phyloP scores from a whole-genome alignment of 2,329 filamentous ascomycete species.

The Chaetomiaceae sp. region DNA sequence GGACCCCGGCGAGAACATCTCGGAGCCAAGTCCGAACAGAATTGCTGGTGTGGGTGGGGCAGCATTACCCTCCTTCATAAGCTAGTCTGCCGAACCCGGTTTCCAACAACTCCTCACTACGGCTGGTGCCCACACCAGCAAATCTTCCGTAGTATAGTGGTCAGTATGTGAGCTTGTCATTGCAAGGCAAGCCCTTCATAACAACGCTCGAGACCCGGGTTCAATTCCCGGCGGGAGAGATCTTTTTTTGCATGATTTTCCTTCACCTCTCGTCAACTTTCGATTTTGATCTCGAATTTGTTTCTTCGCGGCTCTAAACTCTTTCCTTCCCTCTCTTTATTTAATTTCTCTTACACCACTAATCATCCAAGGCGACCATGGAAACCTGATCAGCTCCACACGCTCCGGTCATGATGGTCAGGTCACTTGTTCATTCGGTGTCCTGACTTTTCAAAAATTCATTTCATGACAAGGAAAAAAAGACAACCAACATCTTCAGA shows the following conservation, averaged over 20 bases:
- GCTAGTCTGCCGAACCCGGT: neutral
- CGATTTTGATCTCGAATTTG: too few species aligned
- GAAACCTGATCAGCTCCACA: too few species aligned
- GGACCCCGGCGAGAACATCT: too few species aligned
- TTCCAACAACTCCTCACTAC: conserved; percentile 10
- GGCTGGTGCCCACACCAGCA: conserved; percentile 13
- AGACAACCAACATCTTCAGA: too few species aligned
- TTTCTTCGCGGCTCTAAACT: neutral
- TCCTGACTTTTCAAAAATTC: too few species aligned
- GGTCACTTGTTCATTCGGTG: too few species aligned
- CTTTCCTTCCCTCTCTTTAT: neutral
- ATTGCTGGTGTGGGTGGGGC: too few species aligned
- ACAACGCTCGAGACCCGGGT: conserved; percentile 19
- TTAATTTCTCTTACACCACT: neutral
- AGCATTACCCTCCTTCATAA: neutral
- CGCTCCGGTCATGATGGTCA: too few species aligned
- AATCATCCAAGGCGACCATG: too few species aligned
- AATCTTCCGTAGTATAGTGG: conserved; percentile 20
- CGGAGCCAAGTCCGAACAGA: too few species aligned
- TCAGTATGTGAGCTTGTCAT: conserved; percentile 20
- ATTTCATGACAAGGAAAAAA: too few species aligned
- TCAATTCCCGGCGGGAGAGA: conserved; percentile 20
- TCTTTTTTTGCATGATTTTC: conserved; percentile 1
- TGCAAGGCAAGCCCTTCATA: neutral
- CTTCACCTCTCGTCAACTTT: too few species aligned